Base-by-base conservation (phyloP, 2,329 filamentous ascomycete species). In the Pyrenophora tritici-repentis region DNA sequence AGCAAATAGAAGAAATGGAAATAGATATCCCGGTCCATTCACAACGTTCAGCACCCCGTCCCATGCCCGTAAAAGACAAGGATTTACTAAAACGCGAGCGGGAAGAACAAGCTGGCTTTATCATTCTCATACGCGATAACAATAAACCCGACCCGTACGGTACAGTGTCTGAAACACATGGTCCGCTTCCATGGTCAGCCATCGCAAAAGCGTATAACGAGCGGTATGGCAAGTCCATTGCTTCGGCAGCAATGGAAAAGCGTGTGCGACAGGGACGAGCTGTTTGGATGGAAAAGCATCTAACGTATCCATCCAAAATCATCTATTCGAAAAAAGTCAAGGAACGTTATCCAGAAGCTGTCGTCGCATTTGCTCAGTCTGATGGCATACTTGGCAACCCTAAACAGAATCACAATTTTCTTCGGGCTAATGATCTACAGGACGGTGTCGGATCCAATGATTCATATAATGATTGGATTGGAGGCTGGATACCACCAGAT, bases 51-150 rank as follows among this genome's bases (percentile, higher is more conserved):
- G 4, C 38, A 26, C 35, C 29, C 13, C 40, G 24, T 33, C 31
- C 29, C 12, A 51, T 47, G 37, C n/a, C 18, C 9, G 2, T 6
- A 6, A 29, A 10, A 22, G 36, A 50, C 6, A 38, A 33, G 33
- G n/a, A 36, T 9, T 42, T 17, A 16, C 45, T 41, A 6, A 43
- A 38, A 16, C 44, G 26, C 12, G 10, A 39, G 18, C 22, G 34
- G 6, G 40, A 53, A 2, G 49, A 54, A 9, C 54, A 62, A 47
- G 44, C 54, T 13, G 16, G 39, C 20, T 60, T 58, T 26, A 42
- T 58, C 20, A 58, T 58, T 13, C 12, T 50, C 6, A 44, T 39
- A 5, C 59, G 56, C n/a, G 54, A 62, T 38, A 56, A 60, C 34
- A 47, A 47, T 16, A 42, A 51, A 18, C 54, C 54, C 8, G 31